Conservation (phyloP, 441 rosid species). For the Manihot esculenta region DNA sequence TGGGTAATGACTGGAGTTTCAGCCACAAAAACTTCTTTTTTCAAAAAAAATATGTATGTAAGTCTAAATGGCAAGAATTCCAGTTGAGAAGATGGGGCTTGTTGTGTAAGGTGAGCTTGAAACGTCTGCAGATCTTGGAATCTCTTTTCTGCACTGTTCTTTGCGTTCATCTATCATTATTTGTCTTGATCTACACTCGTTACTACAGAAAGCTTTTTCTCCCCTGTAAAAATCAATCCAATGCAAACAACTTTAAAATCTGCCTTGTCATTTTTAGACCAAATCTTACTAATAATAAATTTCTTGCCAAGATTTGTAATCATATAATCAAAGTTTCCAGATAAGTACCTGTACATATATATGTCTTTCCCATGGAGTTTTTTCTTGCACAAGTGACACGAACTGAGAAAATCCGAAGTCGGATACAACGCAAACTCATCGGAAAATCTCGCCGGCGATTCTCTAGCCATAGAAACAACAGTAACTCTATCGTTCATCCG, state of each 20-base stretch:
- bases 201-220: constrained; percentile 75
- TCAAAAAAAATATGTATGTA: too few relatives aligned
- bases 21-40: too few relatives aligned
- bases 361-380: constrained; percentile 62
- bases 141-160: constrained; percentile 52
- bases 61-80: constrained; percentile 60
- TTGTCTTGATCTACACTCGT: constrained; percentile 58
- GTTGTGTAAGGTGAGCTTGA: constrained; percentile 43
- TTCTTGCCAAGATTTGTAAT: too few relatives aligned
- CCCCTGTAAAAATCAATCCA: constrained; percentile 42
- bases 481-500: background rate
- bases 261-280: too few relatives aligned
- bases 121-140: constrained; percentile 38
- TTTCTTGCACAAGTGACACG: constrained; percentile 56
- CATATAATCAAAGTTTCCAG: too few relatives aligned
- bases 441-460: constrained; percentile 25
- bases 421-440: constrained; percentile 36
- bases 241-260: background rate
- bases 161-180: constrained; percentile 49
- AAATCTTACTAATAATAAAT: too few relatives aligned
- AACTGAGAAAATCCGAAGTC: constrained; percentile 47
- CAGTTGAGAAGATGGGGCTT: constrained; percentile 55
- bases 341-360: constrained; percentile 64
- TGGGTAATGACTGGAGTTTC: background rate
- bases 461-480: background rate